Conservation (phyloP, 306 rosid genomes). For the Castanea crenata region DNA sequence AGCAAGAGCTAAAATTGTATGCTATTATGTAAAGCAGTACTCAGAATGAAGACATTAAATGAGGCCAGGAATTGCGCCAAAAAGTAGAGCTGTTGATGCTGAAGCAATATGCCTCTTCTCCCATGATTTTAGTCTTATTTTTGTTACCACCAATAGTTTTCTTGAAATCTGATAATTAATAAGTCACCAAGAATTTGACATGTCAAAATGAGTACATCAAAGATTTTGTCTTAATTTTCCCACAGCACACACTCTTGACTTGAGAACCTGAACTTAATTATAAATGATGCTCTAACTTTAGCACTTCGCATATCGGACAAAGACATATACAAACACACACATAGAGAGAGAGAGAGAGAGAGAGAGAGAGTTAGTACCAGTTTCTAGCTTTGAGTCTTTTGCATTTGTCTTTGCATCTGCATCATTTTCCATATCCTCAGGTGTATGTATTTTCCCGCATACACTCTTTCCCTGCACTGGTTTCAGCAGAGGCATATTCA, state of each 20-base stretch:
- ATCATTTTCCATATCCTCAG: neutral
- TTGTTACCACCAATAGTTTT: slow-evolving; percentile 17
- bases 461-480: neutral
- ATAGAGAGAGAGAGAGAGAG: too few relatives aligned
- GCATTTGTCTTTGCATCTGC: neutral
- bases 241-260: neutral
- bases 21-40: neutral
- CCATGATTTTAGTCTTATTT: slow-evolving; percentile 29
- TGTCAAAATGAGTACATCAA: slow-evolving; percentile 1
- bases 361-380: slow-evolving; percentile 25
- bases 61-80: slow-evolving; percentile 76
- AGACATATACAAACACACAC: too few relatives aligned
- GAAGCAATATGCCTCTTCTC: slow-evolving; percentile 70
- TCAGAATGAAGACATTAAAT: slow-evolving; percentile 31
- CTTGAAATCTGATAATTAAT: slow-evolving; percentile 31
- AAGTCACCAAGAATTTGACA: slow-evolving; percentile 3
- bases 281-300: neutral
- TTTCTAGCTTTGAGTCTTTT: slow-evolving; percentile 14
- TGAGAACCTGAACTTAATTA: neutral
- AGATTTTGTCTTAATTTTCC: neutral
- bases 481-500: neutral
- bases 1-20: too few relatives aligned
- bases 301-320: neutral
- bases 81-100: slow-evolving; percentile 91
- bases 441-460: neutral